These are phyloP conservation scores for Candida ficus DNA, from an alignment of 805 yeast species.

Conservation along the genomic window DNA sequence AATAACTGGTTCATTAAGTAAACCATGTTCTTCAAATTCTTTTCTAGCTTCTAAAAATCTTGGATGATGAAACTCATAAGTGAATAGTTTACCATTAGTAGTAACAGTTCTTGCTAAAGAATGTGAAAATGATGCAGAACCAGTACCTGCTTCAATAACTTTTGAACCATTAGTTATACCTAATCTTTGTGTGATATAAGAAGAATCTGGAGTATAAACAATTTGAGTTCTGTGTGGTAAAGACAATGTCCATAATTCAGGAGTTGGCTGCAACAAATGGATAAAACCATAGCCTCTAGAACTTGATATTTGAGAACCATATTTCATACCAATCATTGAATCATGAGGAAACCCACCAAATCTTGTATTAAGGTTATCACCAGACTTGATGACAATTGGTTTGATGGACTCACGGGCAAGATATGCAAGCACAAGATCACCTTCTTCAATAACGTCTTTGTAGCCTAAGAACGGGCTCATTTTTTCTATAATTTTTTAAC, in stretches of 20 bases:
- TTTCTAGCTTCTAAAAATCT: conserved; percentile 71
- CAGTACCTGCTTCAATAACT: conserved; percentile 97
- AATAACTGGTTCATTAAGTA: conserved; percentile 43
- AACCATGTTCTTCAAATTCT: conserved; percentile 73
- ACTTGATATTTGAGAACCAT: conserved; percentile 81
- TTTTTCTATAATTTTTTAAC: neutral
- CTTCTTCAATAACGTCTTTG: conserved; percentile 70
- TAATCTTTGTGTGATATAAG: conserved; percentile 82
- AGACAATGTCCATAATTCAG: conserved; percentile 95
- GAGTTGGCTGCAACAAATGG: conserved; percentile 84
- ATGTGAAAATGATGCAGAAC: conserved; percentile 94
- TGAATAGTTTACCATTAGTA: conserved; percentile 56
- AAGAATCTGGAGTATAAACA: conserved; percentile 92
- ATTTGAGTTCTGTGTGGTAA: conserved; percentile 97
- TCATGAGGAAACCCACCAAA: conserved; percentile 88
- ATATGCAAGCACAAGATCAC: conserved; percentile 84
- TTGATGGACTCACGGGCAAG: conserved; percentile 75
- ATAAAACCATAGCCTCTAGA: conserved; percentile 77
- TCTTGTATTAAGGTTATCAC: conserved; percentile 70
- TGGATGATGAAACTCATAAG: conserved; percentile 88
- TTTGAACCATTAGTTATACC: conserved; percentile 66
- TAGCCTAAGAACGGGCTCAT: conserved; percentile 39
- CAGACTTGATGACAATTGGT: conserved; percentile 59
- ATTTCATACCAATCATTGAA: conserved; percentile 72
- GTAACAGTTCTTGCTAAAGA: conserved; percentile 75